phyloP scores from a whole-genome alignment of 495 filamentous ascomycete genomes.

The Penicillium lividum region DNA sequence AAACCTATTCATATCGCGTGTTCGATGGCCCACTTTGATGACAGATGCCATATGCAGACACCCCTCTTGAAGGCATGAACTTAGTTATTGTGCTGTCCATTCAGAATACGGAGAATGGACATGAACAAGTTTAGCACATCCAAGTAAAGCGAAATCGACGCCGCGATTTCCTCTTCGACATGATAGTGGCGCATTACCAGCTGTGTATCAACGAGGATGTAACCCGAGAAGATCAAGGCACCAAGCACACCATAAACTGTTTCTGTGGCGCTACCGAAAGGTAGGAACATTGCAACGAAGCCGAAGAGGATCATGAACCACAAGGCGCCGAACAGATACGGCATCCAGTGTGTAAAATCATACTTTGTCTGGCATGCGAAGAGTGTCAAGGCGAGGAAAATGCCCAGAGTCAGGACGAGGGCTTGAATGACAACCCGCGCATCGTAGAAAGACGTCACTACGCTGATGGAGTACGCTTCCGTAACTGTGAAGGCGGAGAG shows the following conservation, averaged over 20 bases:
- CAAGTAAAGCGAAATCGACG: conserved; percentile 90
- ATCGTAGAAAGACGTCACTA: conserved; percentile 87
- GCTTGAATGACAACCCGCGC: conserved; percentile 83
- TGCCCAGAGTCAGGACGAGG: conserved; percentile 83
- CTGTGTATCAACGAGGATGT: conserved; percentile 96
- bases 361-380: conserved; percentile 99
- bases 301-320: conserved; percentile 92
- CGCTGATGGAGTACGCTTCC: conserved; percentile 91
- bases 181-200: conserved; percentile 92
- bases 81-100: conserved; percentile 84
- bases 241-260: conserved; percentile 78
- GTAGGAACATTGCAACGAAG: conserved; percentile 85
- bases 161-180: conserved; percentile 98
- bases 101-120: conserved; percentile 85
- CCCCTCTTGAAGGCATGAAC: not conserved
- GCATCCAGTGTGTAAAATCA: conserved; percentile 96
- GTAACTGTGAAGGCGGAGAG: conserved; percentile 86
- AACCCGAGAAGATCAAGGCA: conserved; percentile 87
- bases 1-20: not conserved
- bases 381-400: conserved; percentile 88
- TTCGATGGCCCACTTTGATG: not conserved
- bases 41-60: not conserved
- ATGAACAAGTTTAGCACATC: conserved; percentile 98
- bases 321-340: conserved; percentile 86
- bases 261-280: conserved; percentile 72